Evolutionary conservation across 2,329 filamentous ascomycete species (phyloP), one percentile per base, ranked within the genome.

Genomic region (Lachnellula hyalina): DNA sequence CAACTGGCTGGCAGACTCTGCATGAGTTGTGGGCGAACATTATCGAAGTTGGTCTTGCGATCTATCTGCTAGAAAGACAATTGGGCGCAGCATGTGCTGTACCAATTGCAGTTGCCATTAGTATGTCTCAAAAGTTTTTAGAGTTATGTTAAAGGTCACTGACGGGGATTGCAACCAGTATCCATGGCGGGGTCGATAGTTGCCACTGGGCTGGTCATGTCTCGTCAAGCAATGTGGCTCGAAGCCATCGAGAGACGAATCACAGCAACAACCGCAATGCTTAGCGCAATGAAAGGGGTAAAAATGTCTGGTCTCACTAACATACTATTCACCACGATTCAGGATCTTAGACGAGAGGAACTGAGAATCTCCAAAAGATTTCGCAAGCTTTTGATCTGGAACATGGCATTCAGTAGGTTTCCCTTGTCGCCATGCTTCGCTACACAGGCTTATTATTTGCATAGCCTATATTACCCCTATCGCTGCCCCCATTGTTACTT

Each of bases 261-360:
- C 32, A 68, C 70, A 1, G 64, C 70, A 28, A 74, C 73, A 0
- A 69, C 72, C 6, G 67, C 63, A n/a, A 73, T 74, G 63, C 66
- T 77, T 1, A 63, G 62, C 3, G 67, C 70, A 11, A 75, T 77
- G 58, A 76, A 75, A 53, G 69, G 71, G 2, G 64, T 77, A 52
- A 77, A 76, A 47, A 74, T 77, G 70, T 72, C 71, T 60, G 75
- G 75, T 0, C 58, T 76, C 3, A 66, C 65, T 0, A 64, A 69
- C 25, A 68, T 64, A 14, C 62, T 75, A 21, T 59, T 61, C 5
- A 35, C 59, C 1, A 62, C 63, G 8, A 50, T 76, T 0, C 72
- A 73, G 8, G 46, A 17, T 19, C 51, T 59, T 9, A 49, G 62
- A 44, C 35, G 55, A n/a, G 48, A 54, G 5, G 62, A 64, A 40